Base-by-base conservation (phyloP, 192 early-diverging fungal genomes). In the Phlyctochytrium arcticum region DNA sequence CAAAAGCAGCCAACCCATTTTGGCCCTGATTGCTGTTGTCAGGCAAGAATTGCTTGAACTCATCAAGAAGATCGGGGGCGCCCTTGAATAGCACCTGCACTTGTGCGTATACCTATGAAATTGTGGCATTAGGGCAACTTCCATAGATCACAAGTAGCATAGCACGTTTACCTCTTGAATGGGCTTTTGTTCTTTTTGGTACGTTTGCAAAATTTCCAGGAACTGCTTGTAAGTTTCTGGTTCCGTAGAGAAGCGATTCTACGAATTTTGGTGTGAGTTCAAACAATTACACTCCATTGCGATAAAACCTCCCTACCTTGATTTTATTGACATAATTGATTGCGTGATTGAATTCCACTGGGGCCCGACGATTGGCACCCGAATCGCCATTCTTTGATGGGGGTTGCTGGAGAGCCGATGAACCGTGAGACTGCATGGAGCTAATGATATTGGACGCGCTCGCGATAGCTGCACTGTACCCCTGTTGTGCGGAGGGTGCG, bases 301-400 rank as follows among this genome's bases (percentile, higher is more conserved):
- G 33, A 31, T 19, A 31, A 37, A 10, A 30, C 47, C 29, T 47
- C 27, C 66, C 29, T 76, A 88, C 88, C 79, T 99, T 99, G 65
- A 99, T 97, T 76, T 98, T 98, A 76, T 98, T 98, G 8, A 99
- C 97, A 70, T 98, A 99, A 71, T 92, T 98, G 48, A 99, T 99
- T 9, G 97, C 97, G 68, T 98, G 94, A 53, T 93, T 90, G 65
- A 99, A 99, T 69, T 99, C 97, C 10, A 98, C 87, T 0, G 93
- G 93, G 2, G 69, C 62, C 26, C 62, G 31, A 35, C 64, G 48
- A 24, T 35, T 36, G 26, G 42, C 36, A 19, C 29, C 48, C 7
- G 42, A 53, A 12, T 54, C 50, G 34, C 55, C 33, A 32, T 63
- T 63, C 37, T 63, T 72, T 7, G 72, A 72, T 12, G 66, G 64